These are phyloP conservation scores for Dactylellina drechsleri DNA, from an alignment of 2,329 filamentous ascomycete species.

Conservation along the genomic window DNA sequence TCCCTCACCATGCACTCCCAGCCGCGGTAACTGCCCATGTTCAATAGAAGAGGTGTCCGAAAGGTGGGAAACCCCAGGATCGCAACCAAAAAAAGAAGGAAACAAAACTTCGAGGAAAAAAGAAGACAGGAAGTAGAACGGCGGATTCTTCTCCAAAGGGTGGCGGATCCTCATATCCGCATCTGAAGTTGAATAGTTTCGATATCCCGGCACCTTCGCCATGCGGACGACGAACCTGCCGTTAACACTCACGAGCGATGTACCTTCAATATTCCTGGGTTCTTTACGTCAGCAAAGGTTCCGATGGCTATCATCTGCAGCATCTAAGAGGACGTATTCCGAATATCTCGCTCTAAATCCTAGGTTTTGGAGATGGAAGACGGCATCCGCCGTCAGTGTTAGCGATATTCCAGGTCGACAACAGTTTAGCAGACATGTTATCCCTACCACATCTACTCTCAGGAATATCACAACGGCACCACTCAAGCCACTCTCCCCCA, in stretches of 20 bases:
- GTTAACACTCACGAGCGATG: slow-evolving; percentile 21
- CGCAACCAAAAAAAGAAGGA: too few relatives aligned
- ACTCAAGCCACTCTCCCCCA: slow-evolving; percentile 42
- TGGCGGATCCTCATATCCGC: too few relatives aligned
- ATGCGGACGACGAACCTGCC: slow-evolving; percentile 40
- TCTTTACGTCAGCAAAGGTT: not conserved
- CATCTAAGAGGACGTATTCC: too few relatives aligned
- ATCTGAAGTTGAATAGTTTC: not conserved
- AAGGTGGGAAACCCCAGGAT: not conserved
- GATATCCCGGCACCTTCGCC: slow-evolving; percentile 1
- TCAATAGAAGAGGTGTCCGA: not conserved
- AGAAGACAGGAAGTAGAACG: too few relatives aligned
- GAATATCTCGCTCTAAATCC: too few relatives aligned
- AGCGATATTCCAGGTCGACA: not conserved
- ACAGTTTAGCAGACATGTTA: not conserved
- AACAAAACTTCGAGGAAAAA: too few relatives aligned
- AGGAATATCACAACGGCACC: slow-evolving; percentile 32
- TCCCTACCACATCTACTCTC: not conserved
- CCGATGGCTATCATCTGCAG: too few relatives aligned
- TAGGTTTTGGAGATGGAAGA: not conserved
- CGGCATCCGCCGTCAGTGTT: not conserved
- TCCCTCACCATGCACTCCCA: slow-evolving; percentile 33
- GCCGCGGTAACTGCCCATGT: slow-evolving; percentile 27
- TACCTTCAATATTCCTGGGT: slow-evolving; percentile 1
- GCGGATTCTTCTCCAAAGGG: too few relatives aligned